Percentiles rank a stretch among this genome's conserved stretches.
These are phyloP conservation scores for Deinandra increscens DNA, from an alignment of 129 eudicot genomes.

Conservation along the genomic window DNA sequence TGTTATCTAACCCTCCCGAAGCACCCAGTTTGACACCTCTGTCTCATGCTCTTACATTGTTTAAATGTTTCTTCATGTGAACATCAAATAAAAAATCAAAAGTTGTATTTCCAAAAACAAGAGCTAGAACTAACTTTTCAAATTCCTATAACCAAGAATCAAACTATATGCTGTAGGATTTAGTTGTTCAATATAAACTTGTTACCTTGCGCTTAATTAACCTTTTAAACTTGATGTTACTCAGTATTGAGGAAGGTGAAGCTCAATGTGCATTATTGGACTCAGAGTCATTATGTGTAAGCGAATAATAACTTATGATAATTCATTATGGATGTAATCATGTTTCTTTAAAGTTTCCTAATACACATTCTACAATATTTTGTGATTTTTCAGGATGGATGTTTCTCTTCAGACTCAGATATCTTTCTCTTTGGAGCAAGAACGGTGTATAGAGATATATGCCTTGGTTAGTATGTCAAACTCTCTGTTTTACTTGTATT, in stretches of 20 bases:
- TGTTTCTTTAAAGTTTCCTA: neutral
- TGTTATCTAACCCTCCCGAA: neutral
- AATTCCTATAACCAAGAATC: neutral
- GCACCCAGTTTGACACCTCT: neutral
- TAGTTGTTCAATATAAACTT: neutral
- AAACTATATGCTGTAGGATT: neutral
- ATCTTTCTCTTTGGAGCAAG: slow-evolving; percentile 94
- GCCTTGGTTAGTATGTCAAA: slow-evolving; percentile 60
- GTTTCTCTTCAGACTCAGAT: slow-evolving; percentile 95
- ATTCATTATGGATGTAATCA: neutral
- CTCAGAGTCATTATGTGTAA: slow-evolving; percentile 86
- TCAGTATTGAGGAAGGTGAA: slow-evolving; percentile 97
- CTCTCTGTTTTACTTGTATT: slow-evolving; percentile 16
- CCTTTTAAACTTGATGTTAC: slow-evolving; percentile 19
- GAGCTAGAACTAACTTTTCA: neutral
- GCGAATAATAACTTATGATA: slow-evolving; percentile 28
- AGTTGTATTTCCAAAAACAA: neutral
- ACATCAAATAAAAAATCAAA: neutral
- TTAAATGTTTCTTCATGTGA: neutral
- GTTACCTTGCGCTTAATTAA: slow-evolving; percentile 20
- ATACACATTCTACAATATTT: neutral
- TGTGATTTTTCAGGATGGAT: slow-evolving; percentile 70
- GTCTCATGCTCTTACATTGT: neutral
- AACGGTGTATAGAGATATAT: slow-evolving; percentile 94
- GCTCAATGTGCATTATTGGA: slow-evolving; percentile 94